Evolutionary conservation across 2,329 filamentous ascomycete species (phyloP), one percentile per base, ranked within the genome.

Genomic region (Fusarium fracticaudum): DNA sequence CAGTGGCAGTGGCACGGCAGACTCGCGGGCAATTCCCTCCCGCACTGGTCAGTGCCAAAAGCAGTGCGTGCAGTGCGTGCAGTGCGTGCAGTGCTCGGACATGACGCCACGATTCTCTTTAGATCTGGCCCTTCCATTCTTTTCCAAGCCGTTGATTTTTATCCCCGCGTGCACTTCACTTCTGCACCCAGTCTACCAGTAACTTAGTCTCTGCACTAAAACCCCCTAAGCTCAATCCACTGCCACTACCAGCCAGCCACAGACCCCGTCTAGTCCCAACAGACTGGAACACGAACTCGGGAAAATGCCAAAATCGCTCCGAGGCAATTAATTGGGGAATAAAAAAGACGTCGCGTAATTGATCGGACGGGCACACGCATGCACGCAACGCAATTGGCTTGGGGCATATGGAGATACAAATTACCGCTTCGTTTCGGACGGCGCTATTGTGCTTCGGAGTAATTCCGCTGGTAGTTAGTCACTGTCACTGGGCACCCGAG

Each of bases 41-140:
- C 18, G 24, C 22, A 5, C 15, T 43, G 29, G n/a, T 15, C 57
- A 38, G 37, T 26, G 26, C 26, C n/a, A 45, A n/a, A 26, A 14
- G 13, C 22, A 45, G 31, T 40, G 33, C 14, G 33, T 35, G 26
- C 22, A 45, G 31, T 40, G 33, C 14, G 33, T 35, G 26, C 26
- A 26, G 26, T 26, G 4, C 14, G 14, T 35, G 14, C 18, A 45
- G 31, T 40, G 65, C 53, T 60, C 26, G 35, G 65, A 61, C 48
- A 50, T 41, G 24, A 26, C 57, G 65, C 65, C 50, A 69, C 57
- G 48, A 64, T 69, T 35, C 35, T 64, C 10, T 14, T 13, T 51
- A 41, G 43, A 64, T 51, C 57, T 35, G n/a, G 8, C n/a, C 35
- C 18, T 45, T 38, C n/a, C 35, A 14, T 45, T 38, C 22, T 40